These are phyloP conservation scores for Mortierella claussenii DNA, from an alignment of 192 early-diverging fungal genomes.

Conservation along the genomic window DNA sequence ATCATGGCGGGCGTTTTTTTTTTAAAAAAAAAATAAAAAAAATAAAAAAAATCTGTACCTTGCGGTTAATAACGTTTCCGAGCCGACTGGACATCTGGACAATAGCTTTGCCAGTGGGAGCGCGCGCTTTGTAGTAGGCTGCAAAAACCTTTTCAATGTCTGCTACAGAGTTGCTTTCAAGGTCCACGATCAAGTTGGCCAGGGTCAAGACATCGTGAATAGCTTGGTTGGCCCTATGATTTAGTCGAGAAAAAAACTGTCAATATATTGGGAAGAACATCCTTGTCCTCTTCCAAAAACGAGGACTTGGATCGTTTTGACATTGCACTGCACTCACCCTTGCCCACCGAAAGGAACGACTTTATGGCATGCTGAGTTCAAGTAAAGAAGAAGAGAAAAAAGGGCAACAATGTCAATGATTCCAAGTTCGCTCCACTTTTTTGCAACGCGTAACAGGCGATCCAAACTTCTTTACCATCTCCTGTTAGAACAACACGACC, in stretches of 20 bases:
- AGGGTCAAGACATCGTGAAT: conserved; percentile 17
- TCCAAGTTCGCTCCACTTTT: too few relatives aligned
- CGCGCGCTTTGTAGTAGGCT: conserved; percentile 17
- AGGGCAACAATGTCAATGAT: neutral
- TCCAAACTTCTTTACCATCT: conserved; percentile 34
- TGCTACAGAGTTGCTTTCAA: conserved; percentile 13
- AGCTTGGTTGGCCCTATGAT: conserved; percentile 19
- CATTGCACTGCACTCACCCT: conserved; percentile 26
- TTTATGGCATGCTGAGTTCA: conserved; percentile 30
- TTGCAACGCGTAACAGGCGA: too few relatives aligned
- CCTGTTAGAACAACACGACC: conserved; percentile 24
- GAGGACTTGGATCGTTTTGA: neutral
- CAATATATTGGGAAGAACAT: too few relatives aligned
- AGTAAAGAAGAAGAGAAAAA: neutral
- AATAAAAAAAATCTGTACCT: conserved; percentile 16
- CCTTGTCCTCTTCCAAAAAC: too few relatives aligned
- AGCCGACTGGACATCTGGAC: conserved; percentile 20
- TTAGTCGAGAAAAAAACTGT: too few relatives aligned
- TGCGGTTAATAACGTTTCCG: conserved; percentile 21
- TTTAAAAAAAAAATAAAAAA: too few relatives aligned
- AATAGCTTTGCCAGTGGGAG: conserved; percentile 5
- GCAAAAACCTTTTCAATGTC: conserved; percentile 23
- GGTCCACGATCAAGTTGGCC: conserved; percentile 11
- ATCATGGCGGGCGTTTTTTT: neutral
- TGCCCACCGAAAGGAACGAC: conserved; percentile 14